Percentiles rank a stretch among this genome's conserved stretches.
Evolutionary conservation across 768 basidiomycete species (phyloP).

Genomic region (Rubroboletus pulcherrimus): DNA sequence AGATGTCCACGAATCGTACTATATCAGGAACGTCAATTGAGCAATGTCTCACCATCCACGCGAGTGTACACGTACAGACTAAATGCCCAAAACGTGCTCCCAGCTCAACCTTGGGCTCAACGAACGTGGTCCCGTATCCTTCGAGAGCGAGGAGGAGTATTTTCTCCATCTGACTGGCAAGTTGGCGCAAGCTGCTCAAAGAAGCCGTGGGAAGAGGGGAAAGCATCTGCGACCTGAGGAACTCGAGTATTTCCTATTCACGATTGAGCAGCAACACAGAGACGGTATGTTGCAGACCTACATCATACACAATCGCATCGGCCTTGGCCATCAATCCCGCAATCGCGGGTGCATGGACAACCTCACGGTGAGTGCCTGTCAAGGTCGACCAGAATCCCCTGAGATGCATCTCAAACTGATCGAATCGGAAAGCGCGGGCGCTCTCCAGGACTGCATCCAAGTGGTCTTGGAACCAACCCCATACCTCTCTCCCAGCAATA

Average conservation of each 20-base stretch:
- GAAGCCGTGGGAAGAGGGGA: slow-evolving; percentile 67
- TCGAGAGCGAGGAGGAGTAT: slow-evolving; percentile 78
- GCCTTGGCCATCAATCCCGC: slow-evolving; percentile 87
- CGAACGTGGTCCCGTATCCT: slow-evolving; percentile 82
- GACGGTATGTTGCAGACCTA: slow-evolving; percentile 41
- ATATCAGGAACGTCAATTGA: slow-evolving; percentile 12
- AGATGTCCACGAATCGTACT: slow-evolving; percentile 92
- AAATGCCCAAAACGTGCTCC: slow-evolving; percentile 90
- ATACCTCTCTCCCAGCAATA: slow-evolving; percentile 80
- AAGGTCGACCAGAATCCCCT: slow-evolving; percentile 82
- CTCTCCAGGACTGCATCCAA: slow-evolving; percentile 78
- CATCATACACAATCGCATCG: slow-evolving; percentile 88
- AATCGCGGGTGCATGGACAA: slow-evolving; percentile 85
- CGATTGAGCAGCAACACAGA: slow-evolving; percentile 16
- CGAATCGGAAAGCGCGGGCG: slow-evolving; percentile 74
- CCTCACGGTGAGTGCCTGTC: slow-evolving; percentile 73
- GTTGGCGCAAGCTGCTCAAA: slow-evolving; percentile 67
- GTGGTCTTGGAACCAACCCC: slow-evolving; percentile 92
- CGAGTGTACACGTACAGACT: slow-evolving; percentile 57
- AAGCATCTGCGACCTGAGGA: slow-evolving; percentile 80
- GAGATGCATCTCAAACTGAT: slow-evolving; percentile 85
- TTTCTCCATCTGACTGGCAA: slow-evolving; percentile 91
- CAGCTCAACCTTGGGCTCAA: slow-evolving; percentile 87
- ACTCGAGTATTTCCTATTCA: slow-evolving; percentile 79
- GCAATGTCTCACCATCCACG: not conserved